Evolutionary conservation across 2,329 filamentous ascomycete genomes (phyloP), one percentile per base, ranked within the genome.

Genomic region (Colletotrichum lentis): DNA sequence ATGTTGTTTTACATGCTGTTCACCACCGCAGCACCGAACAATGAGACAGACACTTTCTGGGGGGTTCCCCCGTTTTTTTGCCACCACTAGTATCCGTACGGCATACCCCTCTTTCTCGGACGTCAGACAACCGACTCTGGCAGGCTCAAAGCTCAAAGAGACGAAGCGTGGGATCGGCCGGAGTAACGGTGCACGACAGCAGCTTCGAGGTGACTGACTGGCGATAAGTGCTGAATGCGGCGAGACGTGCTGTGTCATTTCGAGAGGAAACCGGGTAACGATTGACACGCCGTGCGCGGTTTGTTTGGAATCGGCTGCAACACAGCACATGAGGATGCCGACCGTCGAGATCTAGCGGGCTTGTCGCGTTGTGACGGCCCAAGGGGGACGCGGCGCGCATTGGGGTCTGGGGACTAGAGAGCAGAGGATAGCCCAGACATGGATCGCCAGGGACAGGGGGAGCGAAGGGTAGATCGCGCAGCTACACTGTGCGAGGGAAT

Each of bases 361-460:
- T 65, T 57, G 20, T 56, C 54, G n/a, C 49, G 47, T 65, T 16
- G 49, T 46, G 43, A 60, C 24, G 49, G 39, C 35, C 18, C 49
- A 54, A 46, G 39, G 41, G 24, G 20, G 62, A 41, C 55, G 55
- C 62, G 62, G 44, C 62, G 27, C 27, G 27, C 27, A 31, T 27
- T 54, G 43, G 44, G 43, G 31, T 37, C 24, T 31, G 39, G 46
- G 35, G 54, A 22, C 18, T 43, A 27, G 59, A 49, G n/a, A n/a
- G n/a, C n/a, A n/a, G 61, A 41, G 60, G 60, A 35, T 24, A 24
- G 14, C 44, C n/a, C 50, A 67, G 65, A 59, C 55, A 66, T 55
- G 55, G 62, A 60, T 68, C 49, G 49, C 56, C 66, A 68, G 55
- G 56, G 49, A 66, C 62, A 44, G 50, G 53, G 53, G 62, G 65